Evolutionary conservation across 1,284 basidiomycete species (phyloP), one percentile per base, ranked within the genome.

Genomic region (Chondrostereum purpureum): DNA sequence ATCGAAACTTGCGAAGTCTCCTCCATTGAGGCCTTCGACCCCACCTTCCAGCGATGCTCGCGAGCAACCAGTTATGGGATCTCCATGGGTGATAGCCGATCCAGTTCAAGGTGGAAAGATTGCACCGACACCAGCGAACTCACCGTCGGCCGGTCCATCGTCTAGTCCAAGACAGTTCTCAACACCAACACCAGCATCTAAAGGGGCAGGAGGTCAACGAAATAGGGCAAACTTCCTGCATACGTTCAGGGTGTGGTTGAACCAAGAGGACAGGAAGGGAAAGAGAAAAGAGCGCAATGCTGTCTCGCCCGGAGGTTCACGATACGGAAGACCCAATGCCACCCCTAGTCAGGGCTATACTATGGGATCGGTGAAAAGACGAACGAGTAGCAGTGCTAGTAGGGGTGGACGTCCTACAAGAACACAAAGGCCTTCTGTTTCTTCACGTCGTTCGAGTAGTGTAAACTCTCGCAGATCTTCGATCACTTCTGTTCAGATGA

Each of bases 401-500:
- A 33, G 39, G 17, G 40, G 53, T 53, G 5, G 55, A 49, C 72
- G 69, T 18, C 72, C 79, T 45, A n/a, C n/a, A n/a, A 73, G 80
- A 31, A 61, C 68, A 5, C 81, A 83, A 45, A 73, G 83, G 11
- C 74, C 75, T 0, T 84, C 83, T 0, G 65, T 77, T 21, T 86
- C 85, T 0, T 88, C 86, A 31, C 73, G 81, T 39, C 75, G 87
- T 21, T 89, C 86, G 6, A 89, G 86, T 56, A 89, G 87, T 53
- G 83, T 88, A 50, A 88, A 88, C 55, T 90, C 87, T 8, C 69
- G 80, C 34, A 69, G 86, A 37, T 88, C 84, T 0, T 88, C 84
- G 8, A 72, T 76, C 11, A 70, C 80, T 21, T 87, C 83, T 10
- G 71, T 73, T 46, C 82, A 83, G 47, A 67, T 80, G 56, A 60